Conservation (phyloP, 371 early-diverging fungal species). For the Haplosporangium sp. region DNA sequence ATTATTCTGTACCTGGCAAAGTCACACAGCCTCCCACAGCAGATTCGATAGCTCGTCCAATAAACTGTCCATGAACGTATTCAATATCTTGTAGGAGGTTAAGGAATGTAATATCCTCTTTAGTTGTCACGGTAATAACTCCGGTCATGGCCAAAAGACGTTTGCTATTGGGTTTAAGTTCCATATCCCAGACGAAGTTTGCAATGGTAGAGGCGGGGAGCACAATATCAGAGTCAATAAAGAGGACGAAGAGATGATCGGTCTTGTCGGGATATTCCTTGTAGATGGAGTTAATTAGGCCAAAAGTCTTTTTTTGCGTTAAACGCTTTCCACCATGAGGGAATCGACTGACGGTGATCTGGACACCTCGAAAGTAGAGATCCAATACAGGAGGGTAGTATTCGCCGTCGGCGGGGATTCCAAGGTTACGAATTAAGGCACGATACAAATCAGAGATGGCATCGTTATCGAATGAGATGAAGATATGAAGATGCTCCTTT, state of each 20-base stretch:
- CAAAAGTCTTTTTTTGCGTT: slow-evolving; percentile 51
- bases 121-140: slow-evolving; percentile 32
- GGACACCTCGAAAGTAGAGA: slow-evolving; percentile 36
- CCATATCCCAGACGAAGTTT: slow-evolving; percentile 52
- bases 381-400: slow-evolving; percentile 33
- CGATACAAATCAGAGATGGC: slow-evolving; percentile 29
- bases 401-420: slow-evolving; percentile 22
- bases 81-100: slow-evolving; percentile 57
- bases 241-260: slow-evolving; percentile 52
- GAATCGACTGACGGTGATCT: slow-evolving; percentile 50
- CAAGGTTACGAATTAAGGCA: slow-evolving; percentile 24
- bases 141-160: slow-evolving; percentile 50
- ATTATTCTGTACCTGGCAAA: slow-evolving; percentile 36
- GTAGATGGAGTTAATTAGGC: slow-evolving; percentile 20
- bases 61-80: slow-evolving; percentile 55
- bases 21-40: slow-evolving; percentile 56
- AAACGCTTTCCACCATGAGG: slow-evolving; percentile 59
- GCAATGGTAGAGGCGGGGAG: slow-evolving; percentile 43
- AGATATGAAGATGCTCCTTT: slow-evolving; percentile 35
- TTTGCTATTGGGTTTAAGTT: slow-evolving; percentile 23
- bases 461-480: slow-evolving; percentile 34
- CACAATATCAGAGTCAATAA: slow-evolving; percentile 61
- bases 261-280: slow-evolving; percentile 40
- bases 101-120: slow-evolving; percentile 45
- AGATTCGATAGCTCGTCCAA: slow-evolving; percentile 47